These are phyloP conservation scores for Corymbia calophylla DNA, from an alignment of 441 rosid species.

Conservation along the genomic window DNA sequence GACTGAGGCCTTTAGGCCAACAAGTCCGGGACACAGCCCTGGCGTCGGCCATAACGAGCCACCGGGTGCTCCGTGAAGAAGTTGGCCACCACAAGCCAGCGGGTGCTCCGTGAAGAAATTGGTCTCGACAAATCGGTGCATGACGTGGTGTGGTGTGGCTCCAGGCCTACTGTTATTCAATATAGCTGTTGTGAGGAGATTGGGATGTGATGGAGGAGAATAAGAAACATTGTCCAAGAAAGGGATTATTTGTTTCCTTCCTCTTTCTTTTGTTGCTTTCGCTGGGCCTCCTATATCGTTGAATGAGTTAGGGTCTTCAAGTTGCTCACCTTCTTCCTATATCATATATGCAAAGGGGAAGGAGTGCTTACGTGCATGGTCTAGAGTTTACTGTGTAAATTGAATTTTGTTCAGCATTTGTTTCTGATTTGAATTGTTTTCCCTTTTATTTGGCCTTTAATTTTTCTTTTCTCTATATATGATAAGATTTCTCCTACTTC, in stretches of 20 bases:
- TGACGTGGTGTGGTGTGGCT: neutral
- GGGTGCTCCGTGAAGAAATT: constrained; percentile 25
- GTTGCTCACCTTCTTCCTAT: neutral
- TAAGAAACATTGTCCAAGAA: neutral
- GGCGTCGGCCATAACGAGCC: constrained; percentile 8
- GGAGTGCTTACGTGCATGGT: neutral
- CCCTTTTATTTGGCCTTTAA: neutral
- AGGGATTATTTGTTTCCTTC: neutral
- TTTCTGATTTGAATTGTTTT: neutral
- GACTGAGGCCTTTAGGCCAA: constrained; percentile 17
- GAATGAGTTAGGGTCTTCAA: neutral
- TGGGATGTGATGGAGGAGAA: neutral
- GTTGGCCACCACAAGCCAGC: constrained; percentile 4
- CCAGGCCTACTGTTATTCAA: neutral
- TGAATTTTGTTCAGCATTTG: neutral
- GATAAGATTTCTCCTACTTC: neutral
- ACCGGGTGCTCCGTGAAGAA: neutral
- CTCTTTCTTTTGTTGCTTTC: neutral
- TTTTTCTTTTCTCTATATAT: neutral
- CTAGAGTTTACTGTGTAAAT: neutral
- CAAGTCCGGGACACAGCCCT: constrained; percentile 11
- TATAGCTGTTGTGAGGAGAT: neutral
- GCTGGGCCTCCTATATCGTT: neutral
- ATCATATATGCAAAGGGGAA: neutral
- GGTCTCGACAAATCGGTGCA: neutral